Base-by-base conservation (phyloP, 345 rosid genomes). In the Iberis pinnata region DNA sequence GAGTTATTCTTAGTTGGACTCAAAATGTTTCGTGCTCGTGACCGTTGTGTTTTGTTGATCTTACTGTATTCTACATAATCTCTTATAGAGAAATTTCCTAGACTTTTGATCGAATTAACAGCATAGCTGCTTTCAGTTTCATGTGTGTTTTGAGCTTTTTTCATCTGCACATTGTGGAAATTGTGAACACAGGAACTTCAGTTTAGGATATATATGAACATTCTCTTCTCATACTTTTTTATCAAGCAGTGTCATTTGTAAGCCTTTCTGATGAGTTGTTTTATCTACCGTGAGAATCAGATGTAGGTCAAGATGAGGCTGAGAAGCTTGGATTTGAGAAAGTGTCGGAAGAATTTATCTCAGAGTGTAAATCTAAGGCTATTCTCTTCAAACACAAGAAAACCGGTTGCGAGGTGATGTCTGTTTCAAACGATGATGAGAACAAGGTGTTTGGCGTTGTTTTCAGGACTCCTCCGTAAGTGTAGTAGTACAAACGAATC, bases 401-500 rank as follows among this genome's bases (percentile, higher is more conserved):
- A 72, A 85, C 96, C 2, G 97, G 97, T 17, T 79, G 90, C 7
- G 88, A 92, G 70, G 77, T 92, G 40, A 84, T 87, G 89, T 88
- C 96, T 27, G 93, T 92, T 44, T 81, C 95, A 6, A 92, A 92
- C 18, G 81, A 79, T 12, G 95, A 86, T 36, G 92, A 86, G 81
- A 86, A 86, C 68, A 86, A 86, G 74, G 95, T 83, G 55, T 86
- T 83, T 3, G 95, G 95, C 43, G 70, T 86, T 69, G 84, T 86
- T 55, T 65, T 86, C 41, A 86, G 98, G 38, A 92, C 97, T 18
- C 97, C 97, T 1, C 95, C 97, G 87, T 86, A 72, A 77, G 95
- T 76, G 12, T 39, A 19, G 0, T 16, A 27, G n/a, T n/a, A n/a
- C n/a, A n/a, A n/a, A n/a, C n/a, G n/a, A n/a, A n/a, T n/a, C n/a